Percentiles rank a stretch among this genome's conserved stretches.
These are phyloP conservation scores for Globisporangium camurandrum DNA, from an alignment of 352 stramenopile species.

Conservation along the genomic window DNA sequence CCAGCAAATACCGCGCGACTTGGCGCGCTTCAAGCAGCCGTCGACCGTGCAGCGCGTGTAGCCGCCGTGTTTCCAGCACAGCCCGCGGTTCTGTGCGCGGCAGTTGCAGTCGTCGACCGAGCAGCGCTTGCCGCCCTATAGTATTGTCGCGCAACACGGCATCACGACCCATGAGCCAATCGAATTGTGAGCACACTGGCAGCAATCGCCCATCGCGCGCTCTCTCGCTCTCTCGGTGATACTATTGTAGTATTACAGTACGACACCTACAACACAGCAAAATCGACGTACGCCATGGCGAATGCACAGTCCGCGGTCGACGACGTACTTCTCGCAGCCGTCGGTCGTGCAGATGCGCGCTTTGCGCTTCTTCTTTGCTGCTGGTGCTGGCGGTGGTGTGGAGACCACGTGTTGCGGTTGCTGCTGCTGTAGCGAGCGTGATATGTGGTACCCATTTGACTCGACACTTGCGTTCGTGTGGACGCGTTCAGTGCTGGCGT, in stretches of 20 bases:
- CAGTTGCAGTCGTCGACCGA: conserved; percentile 30
- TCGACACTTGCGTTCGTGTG: too few species aligned
- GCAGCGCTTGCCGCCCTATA: conserved; percentile 32
- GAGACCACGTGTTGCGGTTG: background rate
- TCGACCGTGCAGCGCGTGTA: conserved; percentile 47
- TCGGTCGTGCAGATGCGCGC: conserved; percentile 30
- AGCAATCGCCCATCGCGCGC: too few species aligned
- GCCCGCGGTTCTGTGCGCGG: conserved; percentile 27
- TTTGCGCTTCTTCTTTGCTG: conserved; percentile 35
- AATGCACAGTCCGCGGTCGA: conserved; percentile 38
- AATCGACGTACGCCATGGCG: conserved; percentile 28
- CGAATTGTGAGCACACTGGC: too few species aligned
- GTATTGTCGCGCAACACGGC: too few species aligned
- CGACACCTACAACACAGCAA: background rate
- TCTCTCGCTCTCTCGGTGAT: too few species aligned
- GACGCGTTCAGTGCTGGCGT: background rate
- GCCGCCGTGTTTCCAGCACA: conserved; percentile 39
- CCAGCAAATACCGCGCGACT: conserved; percentile 24
- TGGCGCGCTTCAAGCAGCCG: conserved; percentile 35
- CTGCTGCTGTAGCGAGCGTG: conserved; percentile 6
- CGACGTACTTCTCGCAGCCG: conserved; percentile 36
- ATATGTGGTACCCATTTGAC: too few species aligned
- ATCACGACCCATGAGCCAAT: too few species aligned
- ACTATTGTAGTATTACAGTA: too few species aligned
- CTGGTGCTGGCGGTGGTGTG: background rate